Evolutionary conservation across 768 basidiomycete species (phyloP).

Genomic region (Leccinum rimulosum): DNA sequence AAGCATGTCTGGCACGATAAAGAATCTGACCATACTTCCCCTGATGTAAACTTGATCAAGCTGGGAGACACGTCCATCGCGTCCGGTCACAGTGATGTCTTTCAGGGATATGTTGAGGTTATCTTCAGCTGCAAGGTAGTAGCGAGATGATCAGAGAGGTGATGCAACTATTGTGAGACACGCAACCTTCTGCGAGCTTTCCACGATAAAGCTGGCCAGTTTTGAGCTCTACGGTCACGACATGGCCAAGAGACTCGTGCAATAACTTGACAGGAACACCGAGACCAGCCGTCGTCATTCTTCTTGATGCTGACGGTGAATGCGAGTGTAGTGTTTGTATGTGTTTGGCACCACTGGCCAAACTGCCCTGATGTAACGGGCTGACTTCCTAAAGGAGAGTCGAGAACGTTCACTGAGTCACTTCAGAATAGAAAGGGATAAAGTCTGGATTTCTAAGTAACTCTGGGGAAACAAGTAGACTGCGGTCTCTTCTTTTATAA

Average conservation of each 20-base stretch:
- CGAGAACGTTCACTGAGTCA: too few species aligned
- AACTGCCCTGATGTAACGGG: too few species aligned
- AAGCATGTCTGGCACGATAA: slow-evolving; percentile 99
- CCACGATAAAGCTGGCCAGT: slow-evolving; percentile 97
- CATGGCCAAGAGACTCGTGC: slow-evolving; percentile 93
- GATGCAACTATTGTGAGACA: slow-evolving; percentile 3
- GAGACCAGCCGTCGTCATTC: slow-evolving; percentile 55
- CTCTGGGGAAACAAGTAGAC: too few species aligned
- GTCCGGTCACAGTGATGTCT: slow-evolving; percentile 96
- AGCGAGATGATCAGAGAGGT: slow-evolving; percentile 19
- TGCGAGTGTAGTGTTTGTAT: slow-evolving; percentile 16
- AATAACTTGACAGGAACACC: slow-evolving; percentile 96
- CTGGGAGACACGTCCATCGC: slow-evolving; percentile 98
- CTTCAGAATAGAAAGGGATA: too few species aligned
- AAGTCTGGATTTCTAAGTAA: too few species aligned
- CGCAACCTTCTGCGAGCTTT: slow-evolving; percentile 87
- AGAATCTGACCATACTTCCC: slow-evolving; percentile 97
- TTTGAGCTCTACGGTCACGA: slow-evolving; percentile 98
- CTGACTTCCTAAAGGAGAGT: too few species aligned
- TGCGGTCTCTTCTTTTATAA: too few species aligned
- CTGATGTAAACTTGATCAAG: slow-evolving; percentile 99
- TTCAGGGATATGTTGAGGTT: slow-evolving; percentile 95
- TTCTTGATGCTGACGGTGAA: slow-evolving; percentile 9
- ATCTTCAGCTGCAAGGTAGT: slow-evolving; percentile 78
- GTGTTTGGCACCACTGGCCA: slow-evolving; percentile 10